phyloP scores from a whole-genome alignment of 352 stramenopile species.

The Phytophthora colocasiae region DNA sequence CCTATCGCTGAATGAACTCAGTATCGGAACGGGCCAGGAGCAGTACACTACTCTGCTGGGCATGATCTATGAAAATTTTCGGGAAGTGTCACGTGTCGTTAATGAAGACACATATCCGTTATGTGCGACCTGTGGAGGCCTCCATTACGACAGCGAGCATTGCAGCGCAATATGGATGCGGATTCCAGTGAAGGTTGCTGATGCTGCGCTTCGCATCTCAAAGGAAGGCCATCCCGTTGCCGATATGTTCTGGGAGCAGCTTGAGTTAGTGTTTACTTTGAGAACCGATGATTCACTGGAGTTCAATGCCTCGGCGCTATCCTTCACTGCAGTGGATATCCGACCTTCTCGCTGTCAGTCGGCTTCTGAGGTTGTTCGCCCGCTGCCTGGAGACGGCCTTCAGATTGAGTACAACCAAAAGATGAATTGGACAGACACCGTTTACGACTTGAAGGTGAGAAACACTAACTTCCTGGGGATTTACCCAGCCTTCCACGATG shows the following conservation, averaged over 20 bases:
- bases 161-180: conserved; percentile 85
- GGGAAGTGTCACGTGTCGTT: conserved; percentile 76
- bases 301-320: conserved; percentile 62
- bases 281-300: conserved; percentile 87
- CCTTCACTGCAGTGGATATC: conserved; percentile 71
- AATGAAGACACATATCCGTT: conserved; percentile 84
- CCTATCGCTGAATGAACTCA: conserved; percentile 83
- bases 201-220: conserved; percentile 78
- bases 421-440: conserved; percentile 77
- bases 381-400: conserved; percentile 69
- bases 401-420: conserved; percentile 86
- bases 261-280: conserved; percentile 80
- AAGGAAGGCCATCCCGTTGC: conserved; percentile 62
- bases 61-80: conserved; percentile 91
- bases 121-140: conserved; percentile 64
- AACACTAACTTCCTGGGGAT: conserved; percentile 86
- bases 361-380: conserved; percentile 74
- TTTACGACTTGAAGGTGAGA: conserved; percentile 71
- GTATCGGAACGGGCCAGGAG: conserved; percentile 58
- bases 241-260: conserved; percentile 83
- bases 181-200: conserved; percentile 77
- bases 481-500: conserved; percentile 69
- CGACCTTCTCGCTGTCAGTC: conserved; percentile 55
- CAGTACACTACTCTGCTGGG: conserved; percentile 80
- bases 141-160: conserved; percentile 66